Evolutionary conservation across 2,329 filamentous ascomycete species (phyloP).

Genomic region (Penicillium sp.): DNA sequence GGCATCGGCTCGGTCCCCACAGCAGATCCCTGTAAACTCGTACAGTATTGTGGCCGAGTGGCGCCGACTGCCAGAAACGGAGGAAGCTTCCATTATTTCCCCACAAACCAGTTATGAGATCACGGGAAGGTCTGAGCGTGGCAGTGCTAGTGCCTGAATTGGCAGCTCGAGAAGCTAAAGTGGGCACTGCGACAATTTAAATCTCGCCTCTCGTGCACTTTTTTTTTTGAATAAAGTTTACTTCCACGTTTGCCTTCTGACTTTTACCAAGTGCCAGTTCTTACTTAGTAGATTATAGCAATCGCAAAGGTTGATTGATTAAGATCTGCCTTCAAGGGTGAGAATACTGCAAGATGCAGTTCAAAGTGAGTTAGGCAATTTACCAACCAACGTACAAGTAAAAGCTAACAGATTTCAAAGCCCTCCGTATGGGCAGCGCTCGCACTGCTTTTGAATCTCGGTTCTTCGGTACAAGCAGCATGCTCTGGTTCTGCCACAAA

Average conservation of each 20-base stretch:
- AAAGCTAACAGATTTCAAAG: neutral
- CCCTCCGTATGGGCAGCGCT: constrained; percentile 7
- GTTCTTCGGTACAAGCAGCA: constrained; percentile 3
- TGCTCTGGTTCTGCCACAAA: constrained; percentile 3
- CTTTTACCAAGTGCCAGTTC: neutral
- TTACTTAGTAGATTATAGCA: neutral
- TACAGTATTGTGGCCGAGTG: neutral
- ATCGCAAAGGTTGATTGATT: neutral
- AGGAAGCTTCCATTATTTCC: constrained; percentile 11
- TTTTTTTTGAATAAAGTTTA: neutral
- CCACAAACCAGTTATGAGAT: constrained; percentile 12
- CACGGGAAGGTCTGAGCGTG: constrained; percentile 1
- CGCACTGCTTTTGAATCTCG: constrained; percentile 15
- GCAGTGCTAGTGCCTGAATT: constrained; percentile 13
- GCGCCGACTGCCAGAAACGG: neutral
- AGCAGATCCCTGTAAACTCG: neutral
- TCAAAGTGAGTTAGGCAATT: constrained; percentile 16
- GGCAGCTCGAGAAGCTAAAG: neutral
- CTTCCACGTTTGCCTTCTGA: neutral
- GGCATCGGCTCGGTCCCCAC: constrained; percentile 1
- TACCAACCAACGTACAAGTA: neutral
- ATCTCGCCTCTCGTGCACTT: neutral
- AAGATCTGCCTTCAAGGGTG: neutral
- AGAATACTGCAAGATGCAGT: constrained; percentile 16
- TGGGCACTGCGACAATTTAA: neutral